Evolutionary conservation across 495 filamentous ascomycete genomes (phyloP).

Genomic region (Antarctomyces pellizariae): DNA sequence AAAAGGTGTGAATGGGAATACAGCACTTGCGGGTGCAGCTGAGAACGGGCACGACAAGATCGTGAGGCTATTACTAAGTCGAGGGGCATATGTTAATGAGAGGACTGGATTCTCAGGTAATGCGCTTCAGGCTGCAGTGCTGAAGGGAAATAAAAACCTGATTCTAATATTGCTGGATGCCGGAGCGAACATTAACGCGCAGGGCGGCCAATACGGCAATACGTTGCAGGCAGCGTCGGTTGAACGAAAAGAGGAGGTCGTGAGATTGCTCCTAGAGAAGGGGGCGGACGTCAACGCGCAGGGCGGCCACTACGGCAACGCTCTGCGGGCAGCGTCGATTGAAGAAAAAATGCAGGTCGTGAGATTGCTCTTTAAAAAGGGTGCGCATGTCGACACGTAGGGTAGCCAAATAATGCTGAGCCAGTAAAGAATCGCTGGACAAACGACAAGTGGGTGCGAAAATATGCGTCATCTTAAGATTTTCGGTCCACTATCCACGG

Average conservation of each 20-base stretch:
- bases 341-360: neutral
- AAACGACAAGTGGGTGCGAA: too few relatives aligned
- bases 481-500: too few relatives aligned
- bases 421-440: too few relatives aligned
- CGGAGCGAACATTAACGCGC: conserved; percentile 10
- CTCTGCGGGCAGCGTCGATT: conserved; percentile 8
- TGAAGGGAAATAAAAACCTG: neutral
- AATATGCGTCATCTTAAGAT: too few relatives aligned
- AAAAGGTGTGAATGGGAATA: conserved; percentile 27
- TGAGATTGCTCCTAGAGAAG: conserved; percentile 8
- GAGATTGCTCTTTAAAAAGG: conserved; percentile 7
- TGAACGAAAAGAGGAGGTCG: neutral
- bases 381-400: conserved; percentile 9
- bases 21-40: conserved; percentile 28
- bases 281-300: conserved; percentile 10
- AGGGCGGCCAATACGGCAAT: conserved; percentile 7
- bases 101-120: too few relatives aligned
- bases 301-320: conserved; percentile 8
- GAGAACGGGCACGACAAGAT: conserved; percentile 22
- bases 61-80: conserved; percentile 19
- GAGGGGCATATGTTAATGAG: conserved; percentile 21
- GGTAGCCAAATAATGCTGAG: too few relatives aligned
- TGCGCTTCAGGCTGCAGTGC: conserved; percentile 1
- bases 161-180: conserved; percentile 7
- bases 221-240: conserved; percentile 9